Evolutionary conservation across 345 rosid species (phyloP).

Genomic region (Gossypium mustelinum): DNA sequence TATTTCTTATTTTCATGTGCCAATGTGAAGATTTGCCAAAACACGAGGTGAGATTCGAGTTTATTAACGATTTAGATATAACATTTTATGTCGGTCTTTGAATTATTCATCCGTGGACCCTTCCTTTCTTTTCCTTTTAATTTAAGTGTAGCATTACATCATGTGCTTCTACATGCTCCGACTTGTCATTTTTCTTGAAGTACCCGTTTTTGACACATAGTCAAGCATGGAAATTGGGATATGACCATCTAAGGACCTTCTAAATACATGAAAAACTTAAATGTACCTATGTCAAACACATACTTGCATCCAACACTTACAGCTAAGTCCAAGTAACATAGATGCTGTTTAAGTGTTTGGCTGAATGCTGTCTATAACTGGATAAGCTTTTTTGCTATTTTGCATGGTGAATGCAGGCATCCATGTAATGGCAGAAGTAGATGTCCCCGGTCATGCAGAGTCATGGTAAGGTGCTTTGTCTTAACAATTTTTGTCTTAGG

Average conservation of each 20-base stretch:
- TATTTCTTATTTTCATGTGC: constrained; percentile 28
- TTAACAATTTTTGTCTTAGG: background rate
- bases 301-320: background rate
- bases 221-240: background rate
- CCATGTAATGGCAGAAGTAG: constrained; percentile 89
- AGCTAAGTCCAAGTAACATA: background rate
- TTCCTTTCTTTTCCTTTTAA: background rate
- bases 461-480: constrained; percentile 56
- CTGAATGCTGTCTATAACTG: background rate
- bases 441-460: constrained; percentile 97
- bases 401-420: constrained; percentile 53
- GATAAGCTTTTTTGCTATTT: constrained; percentile 9
- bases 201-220: background rate
- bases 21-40: constrained; percentile 75
- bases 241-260: background rate
- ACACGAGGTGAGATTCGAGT: constrained; percentile 61
- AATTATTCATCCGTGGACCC: background rate
- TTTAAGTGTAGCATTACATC: background rate
- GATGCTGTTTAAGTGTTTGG: background rate
- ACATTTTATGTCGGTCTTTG: background rate
- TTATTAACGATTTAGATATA: background rate
- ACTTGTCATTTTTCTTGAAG: background rate
- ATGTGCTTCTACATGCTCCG: background rate
- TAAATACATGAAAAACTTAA: background rate
- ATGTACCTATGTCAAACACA: background rate